Evolutionary conservation across 371 early-diverging fungal species (phyloP).

Genomic region (Parasitella parasitica): DNA sequence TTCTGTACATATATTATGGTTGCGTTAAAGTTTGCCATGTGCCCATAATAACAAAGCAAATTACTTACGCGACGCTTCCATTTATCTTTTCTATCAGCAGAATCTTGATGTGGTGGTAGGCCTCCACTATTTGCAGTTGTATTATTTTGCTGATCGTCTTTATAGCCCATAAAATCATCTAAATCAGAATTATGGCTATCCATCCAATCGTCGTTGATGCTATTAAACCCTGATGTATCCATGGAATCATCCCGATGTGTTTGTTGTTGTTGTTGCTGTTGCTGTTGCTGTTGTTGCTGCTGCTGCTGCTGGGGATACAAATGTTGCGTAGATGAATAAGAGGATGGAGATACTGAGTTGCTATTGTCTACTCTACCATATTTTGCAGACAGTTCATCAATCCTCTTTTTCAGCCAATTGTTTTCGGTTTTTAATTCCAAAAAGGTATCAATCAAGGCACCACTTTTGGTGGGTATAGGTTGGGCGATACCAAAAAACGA

Average conservation of each 20-base stretch:
- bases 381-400: conserved; percentile 30
- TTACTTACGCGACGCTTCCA: conserved; percentile 25
- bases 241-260: not conserved
- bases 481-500: conserved; percentile 57
- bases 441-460: conserved; percentile 52
- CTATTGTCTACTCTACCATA: conserved; percentile 1
- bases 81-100: conserved; percentile 22
- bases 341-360: not conserved
- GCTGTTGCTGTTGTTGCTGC: not conserved
- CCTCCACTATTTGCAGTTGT: not conserved
- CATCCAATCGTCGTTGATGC: conserved; percentile 1
- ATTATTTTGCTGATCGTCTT: not conserved
- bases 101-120: not conserved
- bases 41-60: not conserved
- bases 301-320: not conserved
- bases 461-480: conserved; percentile 49
- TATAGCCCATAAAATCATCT: conserved; percentile 2
- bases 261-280: not conserved
- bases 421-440: conserved; percentile 60
- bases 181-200: conserved; percentile 1
- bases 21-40: not conserved
- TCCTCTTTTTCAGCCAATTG: conserved; percentile 41
- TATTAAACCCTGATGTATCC: not conserved
- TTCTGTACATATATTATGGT: conserved; percentile 11
- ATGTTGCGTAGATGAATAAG: not conserved